Conservation (phyloP, 2,329 filamentous ascomycete genomes). For the Fusarium sp. region DNA sequence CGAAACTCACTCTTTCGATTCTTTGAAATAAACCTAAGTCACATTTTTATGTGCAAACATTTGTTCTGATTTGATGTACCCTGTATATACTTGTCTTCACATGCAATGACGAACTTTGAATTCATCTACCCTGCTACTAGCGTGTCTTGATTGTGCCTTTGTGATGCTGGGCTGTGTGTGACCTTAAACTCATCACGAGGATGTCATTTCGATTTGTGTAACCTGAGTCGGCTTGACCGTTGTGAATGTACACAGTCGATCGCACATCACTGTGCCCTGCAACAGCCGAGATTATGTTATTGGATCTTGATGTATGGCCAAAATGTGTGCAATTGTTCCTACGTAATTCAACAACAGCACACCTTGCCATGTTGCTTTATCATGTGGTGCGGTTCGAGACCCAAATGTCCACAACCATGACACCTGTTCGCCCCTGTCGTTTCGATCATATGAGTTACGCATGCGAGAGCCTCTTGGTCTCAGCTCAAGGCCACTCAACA, state of each 20-base stretch:
- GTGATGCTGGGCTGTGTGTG: background rate
- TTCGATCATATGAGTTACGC: too few species aligned
- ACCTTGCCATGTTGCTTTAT: background rate
- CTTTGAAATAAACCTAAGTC: constrained; percentile 26
- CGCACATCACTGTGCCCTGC: too few species aligned
- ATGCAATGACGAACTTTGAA: constrained; percentile 20
- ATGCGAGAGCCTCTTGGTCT: too few species aligned
- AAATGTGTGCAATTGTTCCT: background rate
- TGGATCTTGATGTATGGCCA: background rate
- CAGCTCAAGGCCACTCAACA: too few species aligned
- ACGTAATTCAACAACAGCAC: background rate
- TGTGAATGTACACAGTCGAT: background rate
- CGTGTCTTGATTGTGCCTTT: background rate
- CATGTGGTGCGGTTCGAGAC: background rate
- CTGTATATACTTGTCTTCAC: constrained; percentile 24
- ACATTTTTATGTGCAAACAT: constrained; percentile 20
- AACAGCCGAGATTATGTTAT: background rate
- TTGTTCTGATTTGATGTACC: constrained; percentile 18
- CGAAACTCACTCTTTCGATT: constrained; percentile 32
- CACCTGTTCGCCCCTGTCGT: too few species aligned
- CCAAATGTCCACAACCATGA: background rate
- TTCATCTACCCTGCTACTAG: background rate
- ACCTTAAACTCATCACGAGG: background rate
- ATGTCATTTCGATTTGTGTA: too few species aligned
- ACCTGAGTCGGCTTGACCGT: background rate